A percentile compares a stretch with the other conserved stretches of the same genome.
phyloP scores from a whole-genome alignment of 768 basidiomycete genomes.

The Podaxis rugospora region DNA sequence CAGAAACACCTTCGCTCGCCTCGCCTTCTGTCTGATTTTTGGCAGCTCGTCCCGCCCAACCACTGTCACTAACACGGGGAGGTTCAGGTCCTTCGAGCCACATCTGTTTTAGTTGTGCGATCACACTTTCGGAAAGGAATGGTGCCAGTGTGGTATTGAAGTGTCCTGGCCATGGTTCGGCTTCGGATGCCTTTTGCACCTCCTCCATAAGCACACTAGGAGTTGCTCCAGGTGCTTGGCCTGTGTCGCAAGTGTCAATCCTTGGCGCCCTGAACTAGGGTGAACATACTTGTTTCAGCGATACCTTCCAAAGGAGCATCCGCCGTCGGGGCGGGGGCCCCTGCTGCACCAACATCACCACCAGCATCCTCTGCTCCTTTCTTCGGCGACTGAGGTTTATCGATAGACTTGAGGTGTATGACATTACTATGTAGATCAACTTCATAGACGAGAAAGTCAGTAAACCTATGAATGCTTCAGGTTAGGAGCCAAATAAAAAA shows the following conservation, averaged over 20 bases:
- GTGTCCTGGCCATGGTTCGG: slow-evolving; percentile 63
- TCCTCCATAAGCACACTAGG: background rate
- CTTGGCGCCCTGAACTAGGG: background rate
- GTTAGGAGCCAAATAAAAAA: background rate
- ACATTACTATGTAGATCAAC: slow-evolving; percentile 79
- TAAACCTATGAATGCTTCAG: slow-evolving; percentile 57
- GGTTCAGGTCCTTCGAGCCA: slow-evolving; percentile 80
- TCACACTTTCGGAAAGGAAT: slow-evolving; percentile 59
- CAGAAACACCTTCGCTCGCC: background rate
- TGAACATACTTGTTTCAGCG: background rate
- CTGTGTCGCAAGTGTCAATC: slow-evolving; percentile 1
- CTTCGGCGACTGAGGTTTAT: slow-evolving; percentile 58
- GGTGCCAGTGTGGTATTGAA: slow-evolving; percentile 52
- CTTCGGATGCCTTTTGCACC: slow-evolving; percentile 14
- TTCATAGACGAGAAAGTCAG: slow-evolving; percentile 95
- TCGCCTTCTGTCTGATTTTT: slow-evolving; percentile 25
- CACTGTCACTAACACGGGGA: slow-evolving; percentile 66
- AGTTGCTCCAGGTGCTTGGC: slow-evolving; percentile 4
- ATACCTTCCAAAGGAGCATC: slow-evolving; percentile 19
- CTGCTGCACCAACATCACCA: slow-evolving; percentile 7
- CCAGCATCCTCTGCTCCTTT: slow-evolving; percentile 23
- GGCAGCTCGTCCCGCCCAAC: slow-evolving; percentile 58
- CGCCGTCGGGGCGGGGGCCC: slow-evolving; percentile 15
- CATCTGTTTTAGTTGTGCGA: slow-evolving; percentile 64
- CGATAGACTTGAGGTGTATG: slow-evolving; percentile 75